Evolutionary conservation across 805 yeast genomes (phyloP), one percentile per base, ranked within the genome.

Genomic region (Nakazawaea ishiwadae): DNA sequence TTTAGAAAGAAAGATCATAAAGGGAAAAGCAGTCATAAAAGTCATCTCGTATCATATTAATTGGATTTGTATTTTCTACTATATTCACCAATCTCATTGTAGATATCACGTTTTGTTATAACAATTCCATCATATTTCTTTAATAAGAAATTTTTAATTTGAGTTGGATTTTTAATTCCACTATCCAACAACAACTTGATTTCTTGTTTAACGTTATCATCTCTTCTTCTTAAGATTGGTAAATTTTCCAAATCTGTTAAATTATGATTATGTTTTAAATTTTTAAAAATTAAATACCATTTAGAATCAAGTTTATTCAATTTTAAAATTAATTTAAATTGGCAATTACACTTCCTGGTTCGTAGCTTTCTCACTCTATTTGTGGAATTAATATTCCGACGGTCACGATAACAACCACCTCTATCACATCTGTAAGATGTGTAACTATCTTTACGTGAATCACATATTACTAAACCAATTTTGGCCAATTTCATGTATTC

Each of bases 391-490:
- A 35, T 30, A 16, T 35, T 35, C 7, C 44, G 23, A n/a, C 44
- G 30, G 31, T 40, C 40, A 12, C 44, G 27, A 24, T 40, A 40
- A 30, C 19, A 9, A n/a, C 44, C 44, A 8, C 44, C 44, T 8
- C 44, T 23, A 35, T 40, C 44, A 30, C 44, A 40, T n/a, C 44
- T 12, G 21, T 40, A 40, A 5, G 37, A 20, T 3, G 44, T 40
- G 31, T 40, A 40, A 16, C 33, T 26, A 24, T 35, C 18, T 14
- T 24, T 35, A n/a, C 44, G 3, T 5, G 44, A 40, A 35, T 40
- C 44, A 12, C 40, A 40, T n/a, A 40, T 40, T 21, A 40, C 44
- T 19, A 40, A 18, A 5, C 44, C 44, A n/a, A 40, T 36, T 11
- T 21, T 23, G 9, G 36, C 32, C 15, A 11, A 11, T 18, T 21